Evolutionary conservation across 202 grass and related monocot species (phyloP).

Genomic region (Cymbopogon flexuosus): DNA sequence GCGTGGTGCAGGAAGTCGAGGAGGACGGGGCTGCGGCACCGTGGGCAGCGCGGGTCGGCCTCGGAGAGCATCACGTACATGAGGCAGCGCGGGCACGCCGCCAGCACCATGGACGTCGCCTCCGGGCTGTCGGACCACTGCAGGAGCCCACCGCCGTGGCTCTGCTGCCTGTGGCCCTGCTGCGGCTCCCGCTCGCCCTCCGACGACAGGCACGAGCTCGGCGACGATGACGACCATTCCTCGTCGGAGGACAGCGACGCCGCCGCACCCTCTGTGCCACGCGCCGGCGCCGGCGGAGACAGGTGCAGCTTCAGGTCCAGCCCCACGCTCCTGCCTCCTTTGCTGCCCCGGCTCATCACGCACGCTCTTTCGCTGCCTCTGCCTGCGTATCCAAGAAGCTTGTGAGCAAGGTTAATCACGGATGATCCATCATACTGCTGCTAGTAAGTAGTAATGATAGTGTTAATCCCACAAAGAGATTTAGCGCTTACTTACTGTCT

Average conservation of each 20-base stretch:
- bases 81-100: conserved; percentile 70
- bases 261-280: not conserved
- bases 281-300: conserved; percentile 47
- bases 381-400: not conserved
- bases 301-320: conserved; percentile 75
- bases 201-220: conserved; percentile 77
- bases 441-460: not conserved
- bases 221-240: conserved; percentile 50
- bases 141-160: not conserved
- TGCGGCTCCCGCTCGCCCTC: conserved; percentile 43
- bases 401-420: not conserved
- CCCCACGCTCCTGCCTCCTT: conserved; percentile 39
- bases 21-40: conserved; percentile 63
- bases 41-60: conserved; percentile 70
- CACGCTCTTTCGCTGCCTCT: not conserved
- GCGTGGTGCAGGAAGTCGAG: conserved; percentile 59
- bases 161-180: not conserved
- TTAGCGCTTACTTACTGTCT: conserved; percentile 27
- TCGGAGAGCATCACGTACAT: conserved; percentile 85
- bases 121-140: conserved; percentile 59
- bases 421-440: not conserved
- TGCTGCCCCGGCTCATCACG: conserved; percentile 47
- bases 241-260: conserved; percentile 28
- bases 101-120: conserved; percentile 72
- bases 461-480: too few species aligned